Percentiles rank a stretch among this genome's conserved stretches.
These are phyloP conservation scores for Hippophae gyantsensis DNA, from an alignment of 306 rosid genomes.

Conservation along the genomic window DNA sequence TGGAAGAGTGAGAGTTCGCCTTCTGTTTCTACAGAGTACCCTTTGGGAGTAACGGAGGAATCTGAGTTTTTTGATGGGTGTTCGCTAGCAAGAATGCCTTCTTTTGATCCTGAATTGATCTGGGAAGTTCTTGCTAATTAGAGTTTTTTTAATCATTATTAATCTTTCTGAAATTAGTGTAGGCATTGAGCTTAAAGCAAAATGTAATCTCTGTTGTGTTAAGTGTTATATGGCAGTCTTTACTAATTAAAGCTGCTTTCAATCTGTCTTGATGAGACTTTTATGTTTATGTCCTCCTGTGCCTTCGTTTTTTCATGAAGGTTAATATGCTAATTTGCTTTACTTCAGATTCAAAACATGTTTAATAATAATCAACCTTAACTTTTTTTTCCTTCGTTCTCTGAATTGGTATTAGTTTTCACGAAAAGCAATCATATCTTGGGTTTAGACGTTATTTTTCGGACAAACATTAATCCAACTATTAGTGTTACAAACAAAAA, in stretches of 20 bases:
- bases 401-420: too few relatives aligned
- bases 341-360: too few relatives aligned
- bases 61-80: constrained; percentile 40
- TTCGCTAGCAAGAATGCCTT: constrained; percentile 70
- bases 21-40: constrained; percentile 36
- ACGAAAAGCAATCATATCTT: too few relatives aligned
- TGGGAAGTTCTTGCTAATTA: constrained; percentile 86
- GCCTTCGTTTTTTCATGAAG: neutral
- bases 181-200: neutral
- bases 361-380: too few relatives aligned
- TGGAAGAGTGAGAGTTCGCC: constrained; percentile 46
- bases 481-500: too few relatives aligned
- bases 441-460: too few relatives aligned
- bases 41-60: constrained; percentile 22
- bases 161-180: neutral
- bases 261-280: neutral
- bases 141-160: neutral
- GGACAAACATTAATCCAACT: too few relatives aligned
- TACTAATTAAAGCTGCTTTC: neutral
- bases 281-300: neutral
- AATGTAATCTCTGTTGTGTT: neutral
- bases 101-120: constrained; percentile 79
- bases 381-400: too few relatives aligned
- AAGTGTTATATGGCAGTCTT: neutral
- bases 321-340: too few relatives aligned